A percentile compares a stretch with the other conserved stretches of the same genome.
phyloP scores from a whole-genome alignment of 345 rosid genomes.

The Salix koriyanagi region DNA sequence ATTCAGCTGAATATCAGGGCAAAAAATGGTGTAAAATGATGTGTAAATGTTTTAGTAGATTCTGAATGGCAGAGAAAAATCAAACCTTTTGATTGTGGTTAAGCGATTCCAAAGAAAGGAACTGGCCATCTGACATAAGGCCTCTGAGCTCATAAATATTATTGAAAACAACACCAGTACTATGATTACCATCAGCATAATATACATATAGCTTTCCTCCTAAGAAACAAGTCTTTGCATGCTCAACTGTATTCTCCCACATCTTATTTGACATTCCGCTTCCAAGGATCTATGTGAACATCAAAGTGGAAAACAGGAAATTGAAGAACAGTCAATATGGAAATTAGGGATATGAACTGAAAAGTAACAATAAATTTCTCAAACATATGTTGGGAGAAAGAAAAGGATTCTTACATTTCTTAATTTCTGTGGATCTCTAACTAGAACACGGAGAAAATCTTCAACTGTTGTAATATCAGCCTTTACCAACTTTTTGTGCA shows the following conservation, averaged over 20 bases:
- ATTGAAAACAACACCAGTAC: slow-evolving; percentile 73
- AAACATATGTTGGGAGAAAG: neutral
- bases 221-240: slow-evolving; percentile 86
- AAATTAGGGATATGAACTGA: neutral
- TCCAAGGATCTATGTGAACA: slow-evolving; percentile 61
- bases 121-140: slow-evolving; percentile 71
- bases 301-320: neutral
- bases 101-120: slow-evolving; percentile 66
- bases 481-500: slow-evolving; percentile 72
- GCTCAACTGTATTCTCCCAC: slow-evolving; percentile 96
- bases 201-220: slow-evolving; percentile 79
- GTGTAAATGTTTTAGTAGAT: neutral
- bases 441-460: slow-evolving; percentile 79
- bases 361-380: neutral
- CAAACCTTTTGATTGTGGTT: slow-evolving; percentile 70
- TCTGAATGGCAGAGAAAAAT: neutral
- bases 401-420: slow-evolving; percentile 52
- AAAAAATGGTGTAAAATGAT: neutral
- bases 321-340: neutral
- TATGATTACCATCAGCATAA: slow-evolving; percentile 49
- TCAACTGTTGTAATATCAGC: slow-evolving; percentile 62
- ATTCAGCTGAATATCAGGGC: neutral
- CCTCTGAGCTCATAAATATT: slow-evolving; percentile 81
- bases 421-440: slow-evolving; percentile 63
- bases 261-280: slow-evolving; percentile 96